A percentile compares a stretch with the other conserved stretches of the same genome.
phyloP scores from a whole-genome alignment of 768 basidiomycete genomes.

The Lyophyllum atratum region DNA sequence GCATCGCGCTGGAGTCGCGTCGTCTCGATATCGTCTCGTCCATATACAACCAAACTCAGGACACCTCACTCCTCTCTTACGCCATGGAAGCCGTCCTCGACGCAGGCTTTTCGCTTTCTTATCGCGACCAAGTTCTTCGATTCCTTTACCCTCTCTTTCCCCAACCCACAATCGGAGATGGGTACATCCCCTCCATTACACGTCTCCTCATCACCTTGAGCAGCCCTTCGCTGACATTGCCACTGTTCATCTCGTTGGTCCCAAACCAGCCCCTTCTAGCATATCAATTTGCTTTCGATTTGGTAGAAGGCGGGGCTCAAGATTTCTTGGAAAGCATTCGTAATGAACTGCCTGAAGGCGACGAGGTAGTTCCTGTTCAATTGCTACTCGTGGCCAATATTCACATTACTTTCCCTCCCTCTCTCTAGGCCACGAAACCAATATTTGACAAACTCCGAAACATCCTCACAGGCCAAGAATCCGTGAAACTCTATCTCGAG shows the following conservation, averaged over 20 bases:
- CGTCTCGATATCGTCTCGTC: conserved; percentile 84
- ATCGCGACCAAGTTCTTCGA: conserved; percentile 78
- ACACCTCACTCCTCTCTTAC: conserved; percentile 82
- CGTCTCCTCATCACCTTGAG: conserved; percentile 89
- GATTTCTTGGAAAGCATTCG: conserved; percentile 85
- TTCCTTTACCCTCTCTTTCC: conserved; percentile 89
- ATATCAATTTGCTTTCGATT: conserved; percentile 95
- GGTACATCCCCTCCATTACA: conserved; percentile 79
- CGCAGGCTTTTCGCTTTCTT: conserved; percentile 84
- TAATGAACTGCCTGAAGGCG: conserved; percentile 66
- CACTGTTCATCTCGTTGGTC: conserved; percentile 72
- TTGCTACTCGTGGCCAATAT: background rate
- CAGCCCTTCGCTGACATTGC: conserved; percentile 75
- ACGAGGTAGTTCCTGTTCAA: conserved; percentile 45
- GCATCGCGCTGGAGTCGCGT: conserved; percentile 90
- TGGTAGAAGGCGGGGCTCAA: conserved; percentile 92
- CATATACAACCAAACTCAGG: conserved; percentile 73
- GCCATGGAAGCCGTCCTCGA: conserved; percentile 92
- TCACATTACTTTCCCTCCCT: conserved; percentile 8
- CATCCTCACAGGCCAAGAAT: conserved; percentile 90
- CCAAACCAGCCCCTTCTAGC: conserved; percentile 75
- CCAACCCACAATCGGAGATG: conserved; percentile 65
- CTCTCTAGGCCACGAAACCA: conserved; percentile 57
- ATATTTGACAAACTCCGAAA: conserved; percentile 75
- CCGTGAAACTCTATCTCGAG: conserved; percentile 90